Evolutionary conservation across 31 red algal genomes (phyloP).

Genomic region (Odonthalia washingtoniensis): DNA sequence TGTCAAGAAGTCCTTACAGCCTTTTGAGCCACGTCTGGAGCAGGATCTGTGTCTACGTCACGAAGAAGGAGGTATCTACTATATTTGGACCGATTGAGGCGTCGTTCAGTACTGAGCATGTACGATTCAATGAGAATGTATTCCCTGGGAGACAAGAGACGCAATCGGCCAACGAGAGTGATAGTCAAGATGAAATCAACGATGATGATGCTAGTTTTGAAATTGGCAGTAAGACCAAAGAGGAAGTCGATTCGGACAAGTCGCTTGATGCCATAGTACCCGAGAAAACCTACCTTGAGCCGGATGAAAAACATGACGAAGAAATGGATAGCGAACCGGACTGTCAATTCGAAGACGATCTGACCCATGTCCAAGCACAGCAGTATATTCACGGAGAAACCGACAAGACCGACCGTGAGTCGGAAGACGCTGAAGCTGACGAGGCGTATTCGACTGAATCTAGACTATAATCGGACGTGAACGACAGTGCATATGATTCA

Average conservation of each 20-base stretch:
- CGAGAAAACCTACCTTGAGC: not conserved
- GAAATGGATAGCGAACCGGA: not conserved
- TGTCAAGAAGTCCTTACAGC: not conserved
- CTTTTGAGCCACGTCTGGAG: not conserved
- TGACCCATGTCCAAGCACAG: not conserved
- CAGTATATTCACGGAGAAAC: not conserved
- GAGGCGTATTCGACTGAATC: not conserved
- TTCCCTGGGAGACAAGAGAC: slow-evolving; percentile 3
- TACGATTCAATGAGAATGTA: slow-evolving; percentile 6
- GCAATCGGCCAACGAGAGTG: not conserved
- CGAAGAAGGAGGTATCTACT: slow-evolving; percentile 5
- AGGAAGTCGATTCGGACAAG: not conserved
- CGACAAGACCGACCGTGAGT: not conserved
- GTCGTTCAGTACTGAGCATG: slow-evolving; percentile 31
- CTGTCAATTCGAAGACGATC: not conserved
- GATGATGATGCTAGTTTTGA: not conserved
- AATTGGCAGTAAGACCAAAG: not conserved
- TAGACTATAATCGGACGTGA: not conserved
- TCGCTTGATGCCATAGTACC: not conserved
- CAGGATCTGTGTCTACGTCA: slow-evolving; percentile 4
- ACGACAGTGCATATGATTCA: not conserved
- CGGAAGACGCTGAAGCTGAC: not conserved
- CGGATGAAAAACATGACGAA: not conserved
- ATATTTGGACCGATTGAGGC: slow-evolving; percentile 2
- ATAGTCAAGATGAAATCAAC: not conserved